Conservation (phyloP, 2,329 filamentous ascomycete species). For the Chaetomium sp. region DNA sequence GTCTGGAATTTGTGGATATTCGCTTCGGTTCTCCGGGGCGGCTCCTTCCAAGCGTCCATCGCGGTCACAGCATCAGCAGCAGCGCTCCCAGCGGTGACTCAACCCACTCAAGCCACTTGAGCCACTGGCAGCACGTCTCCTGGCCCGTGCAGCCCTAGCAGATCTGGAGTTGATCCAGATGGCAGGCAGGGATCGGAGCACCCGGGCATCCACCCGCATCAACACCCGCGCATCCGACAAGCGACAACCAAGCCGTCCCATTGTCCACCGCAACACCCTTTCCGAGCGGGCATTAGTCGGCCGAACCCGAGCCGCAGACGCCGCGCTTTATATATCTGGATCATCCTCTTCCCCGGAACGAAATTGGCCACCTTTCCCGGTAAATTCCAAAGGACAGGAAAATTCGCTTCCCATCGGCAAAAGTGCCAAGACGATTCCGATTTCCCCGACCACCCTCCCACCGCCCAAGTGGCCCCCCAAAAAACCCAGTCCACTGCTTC, state of each 20-base stretch:
- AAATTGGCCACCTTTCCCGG: no score
- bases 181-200: background rate
- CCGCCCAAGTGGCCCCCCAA: background rate
- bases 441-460: background rate
- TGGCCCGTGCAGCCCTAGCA: conserved; percentile 9
- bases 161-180: background rate
- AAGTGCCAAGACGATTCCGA: background rate
- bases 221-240: background rate
- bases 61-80: background rate
- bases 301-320: no score
- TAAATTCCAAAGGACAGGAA: no score
- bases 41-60: no score
- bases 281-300: no score
- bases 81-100: background rate
- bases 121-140: background rate
- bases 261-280: background rate
- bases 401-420: no score
- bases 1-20: no score
- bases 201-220: background rate
- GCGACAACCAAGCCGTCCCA: background rate
- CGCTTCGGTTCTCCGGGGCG: no score
- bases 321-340: no score
- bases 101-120: background rate
- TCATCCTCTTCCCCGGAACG: no score
- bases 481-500: background rate